Conservation (phyloP, 192 early-diverging fungal genomes). For the Backusella tuberculispora region DNA sequence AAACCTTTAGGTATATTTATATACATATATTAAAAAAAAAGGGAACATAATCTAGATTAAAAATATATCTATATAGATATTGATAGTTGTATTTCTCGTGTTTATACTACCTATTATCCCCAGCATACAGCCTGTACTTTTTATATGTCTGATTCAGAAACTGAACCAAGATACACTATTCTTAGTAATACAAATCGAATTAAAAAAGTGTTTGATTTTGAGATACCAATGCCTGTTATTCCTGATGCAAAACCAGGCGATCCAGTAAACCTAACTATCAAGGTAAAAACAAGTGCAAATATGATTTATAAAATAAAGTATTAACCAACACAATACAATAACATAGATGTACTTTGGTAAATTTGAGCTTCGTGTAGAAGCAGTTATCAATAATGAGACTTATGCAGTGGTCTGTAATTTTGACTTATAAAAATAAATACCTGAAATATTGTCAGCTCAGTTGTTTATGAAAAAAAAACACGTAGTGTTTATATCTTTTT, state of each 20-base stretch:
- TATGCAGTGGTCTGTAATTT: constrained; percentile 53
- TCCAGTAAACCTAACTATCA: constrained; percentile 36
- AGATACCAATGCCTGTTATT: constrained; percentile 42
- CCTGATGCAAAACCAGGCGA: constrained; percentile 33
- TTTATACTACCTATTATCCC: constrained; percentile 43
- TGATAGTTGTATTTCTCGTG: constrained; percentile 48
- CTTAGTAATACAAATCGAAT: constrained; percentile 22
- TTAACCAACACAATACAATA: background rate
- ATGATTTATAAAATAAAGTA: background rate
- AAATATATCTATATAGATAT: constrained; percentile 35
- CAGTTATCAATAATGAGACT: constrained; percentile 50
- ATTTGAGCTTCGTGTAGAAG: constrained; percentile 54
- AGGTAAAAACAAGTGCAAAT: constrained; percentile 4
- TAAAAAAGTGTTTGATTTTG: constrained; percentile 38
- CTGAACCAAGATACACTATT: constrained; percentile 35
- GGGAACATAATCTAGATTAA: background rate
- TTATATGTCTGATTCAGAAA: constrained; percentile 34
- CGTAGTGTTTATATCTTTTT: background rate
- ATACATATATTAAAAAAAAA: background rate
- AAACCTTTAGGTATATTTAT: constrained; percentile 42
- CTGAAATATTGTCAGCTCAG: background rate
- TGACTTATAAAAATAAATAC: constrained; percentile 32
- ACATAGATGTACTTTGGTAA: constrained; percentile 46
- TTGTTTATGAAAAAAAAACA: too few species aligned
- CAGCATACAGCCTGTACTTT: constrained; percentile 39